Evolutionary conservation across 345 rosid species (phyloP).

Genomic region (Melaleuca quinquenervia): DNA sequence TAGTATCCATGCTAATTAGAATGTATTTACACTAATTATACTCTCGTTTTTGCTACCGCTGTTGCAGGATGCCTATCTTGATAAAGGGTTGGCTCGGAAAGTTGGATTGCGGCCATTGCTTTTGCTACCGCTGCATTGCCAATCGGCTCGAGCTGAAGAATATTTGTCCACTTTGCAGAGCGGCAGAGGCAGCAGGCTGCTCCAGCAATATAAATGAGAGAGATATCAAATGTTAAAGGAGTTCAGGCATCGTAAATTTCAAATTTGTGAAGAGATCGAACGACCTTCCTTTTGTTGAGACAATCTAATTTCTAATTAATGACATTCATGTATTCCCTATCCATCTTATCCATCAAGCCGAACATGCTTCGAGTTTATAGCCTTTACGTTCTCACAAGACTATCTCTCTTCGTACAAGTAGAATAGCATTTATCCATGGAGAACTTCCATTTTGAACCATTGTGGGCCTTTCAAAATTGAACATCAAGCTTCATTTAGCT

Average conservation of each 20-base stretch:
- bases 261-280: background rate
- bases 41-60: background rate
- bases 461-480: background rate
- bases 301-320: background rate
- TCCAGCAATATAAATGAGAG: background rate
- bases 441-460: background rate
- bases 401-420: background rate
- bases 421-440: background rate
- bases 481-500: background rate
- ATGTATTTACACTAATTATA: background rate
- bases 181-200: accelerated
- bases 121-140: background rate
- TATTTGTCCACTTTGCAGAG: background rate
- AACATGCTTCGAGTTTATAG: background rate
- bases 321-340: background rate
- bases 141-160: background rate
- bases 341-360: background rate
- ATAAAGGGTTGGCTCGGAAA: background rate
- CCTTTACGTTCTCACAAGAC: background rate
- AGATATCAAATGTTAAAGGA: background rate
- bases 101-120: background rate
- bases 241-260: background rate
- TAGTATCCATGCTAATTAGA: no score
- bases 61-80: background rate
- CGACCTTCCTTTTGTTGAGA: background rate